Percentiles rank a stretch among this genome's conserved stretches.
Evolutionary conservation across 306 rosid species (phyloP).

Genomic region (Luffa acutangula): DNA sequence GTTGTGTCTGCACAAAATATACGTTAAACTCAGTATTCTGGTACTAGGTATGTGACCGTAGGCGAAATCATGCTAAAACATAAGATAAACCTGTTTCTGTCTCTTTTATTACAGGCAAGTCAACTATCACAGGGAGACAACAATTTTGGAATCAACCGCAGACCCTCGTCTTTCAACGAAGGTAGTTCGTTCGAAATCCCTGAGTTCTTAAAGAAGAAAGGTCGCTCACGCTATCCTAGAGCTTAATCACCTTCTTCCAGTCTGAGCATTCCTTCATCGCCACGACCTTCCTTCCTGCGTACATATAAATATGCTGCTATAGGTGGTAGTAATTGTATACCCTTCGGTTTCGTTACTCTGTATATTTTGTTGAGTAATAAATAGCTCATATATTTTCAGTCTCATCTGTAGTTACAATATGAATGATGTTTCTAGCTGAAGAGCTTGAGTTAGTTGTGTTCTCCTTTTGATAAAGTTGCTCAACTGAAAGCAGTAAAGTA

Average conservation of each 20-base stretch:
- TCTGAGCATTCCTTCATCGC: neutral
- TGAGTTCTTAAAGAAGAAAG: slow-evolving; percentile 91
- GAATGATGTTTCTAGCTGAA: neutral
- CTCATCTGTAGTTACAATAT: neutral
- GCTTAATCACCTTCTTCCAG: slow-evolving; percentile 19
- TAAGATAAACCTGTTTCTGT: neutral
- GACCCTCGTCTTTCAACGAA: slow-evolving; percentile 52
- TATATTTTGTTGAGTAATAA: slow-evolving; percentile 7
- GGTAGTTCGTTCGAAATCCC: slow-evolving; percentile 77
- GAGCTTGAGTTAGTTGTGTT: neutral
- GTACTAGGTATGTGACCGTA: neutral
- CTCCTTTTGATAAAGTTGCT: slow-evolving; percentile 1
- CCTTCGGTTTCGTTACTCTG: neutral
- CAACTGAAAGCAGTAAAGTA: neutral
- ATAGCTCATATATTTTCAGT: slow-evolving; percentile 1
- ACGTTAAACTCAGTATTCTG: neutral
- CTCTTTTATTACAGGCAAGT: slow-evolving; percentile 38
- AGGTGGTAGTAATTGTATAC: slow-evolving; percentile 8
- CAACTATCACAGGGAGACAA: slow-evolving; percentile 50
- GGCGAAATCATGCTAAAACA: neutral
- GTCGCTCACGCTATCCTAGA: slow-evolving; percentile 91
- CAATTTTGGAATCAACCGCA: slow-evolving; percentile 35
- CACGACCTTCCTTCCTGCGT: neutral
- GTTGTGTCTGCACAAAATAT: neutral
- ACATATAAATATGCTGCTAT: slow-evolving; percentile 5